phyloP scores from a whole-genome alignment of 192 early-diverging fungal species.

The Linderina pennispora region DNA sequence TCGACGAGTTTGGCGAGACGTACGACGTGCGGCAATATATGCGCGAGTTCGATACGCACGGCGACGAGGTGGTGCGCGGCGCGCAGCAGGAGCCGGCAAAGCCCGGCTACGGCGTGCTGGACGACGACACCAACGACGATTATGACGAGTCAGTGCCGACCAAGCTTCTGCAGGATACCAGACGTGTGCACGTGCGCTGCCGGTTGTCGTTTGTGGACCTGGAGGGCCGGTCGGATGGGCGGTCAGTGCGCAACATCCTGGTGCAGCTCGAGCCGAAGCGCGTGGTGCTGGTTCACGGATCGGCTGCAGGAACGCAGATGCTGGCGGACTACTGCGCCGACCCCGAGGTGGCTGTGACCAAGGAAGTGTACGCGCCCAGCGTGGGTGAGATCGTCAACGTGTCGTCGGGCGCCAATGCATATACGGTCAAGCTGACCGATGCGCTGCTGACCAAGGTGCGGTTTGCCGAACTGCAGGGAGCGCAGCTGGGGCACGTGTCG shows the following conservation, averaged over 20 bases:
- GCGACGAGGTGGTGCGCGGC: slow-evolving; percentile 3
- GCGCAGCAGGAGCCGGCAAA: background rate
- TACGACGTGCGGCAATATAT: slow-evolving; percentile 59
- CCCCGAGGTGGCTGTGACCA: slow-evolving; percentile 61
- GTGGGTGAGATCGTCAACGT: slow-evolving; percentile 85
- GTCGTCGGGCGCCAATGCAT: slow-evolving; percentile 81
- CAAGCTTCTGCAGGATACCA: slow-evolving; percentile 64
- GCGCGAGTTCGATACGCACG: slow-evolving; percentile 4
- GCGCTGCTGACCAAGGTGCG: slow-evolving; percentile 61
- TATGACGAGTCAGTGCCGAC: slow-evolving; percentile 53
- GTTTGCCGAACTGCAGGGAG: slow-evolving; percentile 59
- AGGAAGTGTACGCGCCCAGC: slow-evolving; percentile 76
- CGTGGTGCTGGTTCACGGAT: slow-evolving; percentile 79
- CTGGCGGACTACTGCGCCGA: slow-evolving; percentile 58
- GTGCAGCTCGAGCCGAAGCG: slow-evolving; percentile 39
- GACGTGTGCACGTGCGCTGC: slow-evolving; percentile 61
- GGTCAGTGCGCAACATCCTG: slow-evolving; percentile 81
- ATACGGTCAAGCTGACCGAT: slow-evolving; percentile 84
- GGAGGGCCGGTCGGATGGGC: slow-evolving; percentile 86
- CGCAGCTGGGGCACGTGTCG: slow-evolving; percentile 46
- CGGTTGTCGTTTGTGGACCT: slow-evolving; percentile 81
- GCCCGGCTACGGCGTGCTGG: background rate
- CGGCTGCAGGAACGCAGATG: slow-evolving; percentile 58
- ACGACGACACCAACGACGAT: slow-evolving; percentile 16
- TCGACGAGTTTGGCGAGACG: slow-evolving; percentile 91